phyloP scores from a whole-genome alignment of 768 basidiomycete genomes.

The Podaxis rugospora region DNA sequence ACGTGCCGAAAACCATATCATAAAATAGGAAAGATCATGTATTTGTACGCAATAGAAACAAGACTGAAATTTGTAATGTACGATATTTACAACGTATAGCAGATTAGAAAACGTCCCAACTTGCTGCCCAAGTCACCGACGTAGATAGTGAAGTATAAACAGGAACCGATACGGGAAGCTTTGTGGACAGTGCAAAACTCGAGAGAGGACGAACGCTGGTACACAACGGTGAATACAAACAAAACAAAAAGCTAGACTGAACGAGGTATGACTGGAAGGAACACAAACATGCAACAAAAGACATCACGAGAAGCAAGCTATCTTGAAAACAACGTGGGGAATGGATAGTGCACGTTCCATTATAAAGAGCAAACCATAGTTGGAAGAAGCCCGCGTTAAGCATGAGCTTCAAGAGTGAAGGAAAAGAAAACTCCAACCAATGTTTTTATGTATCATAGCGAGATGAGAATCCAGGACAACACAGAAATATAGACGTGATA shows the following conservation, averaged over 20 bases:
- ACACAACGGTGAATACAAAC: slow-evolving; percentile 11
- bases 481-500: slow-evolving; percentile 18
- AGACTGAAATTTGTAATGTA: neutral
- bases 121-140: slow-evolving; percentile 5
- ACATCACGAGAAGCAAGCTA: slow-evolving; percentile 8
- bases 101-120: slow-evolving; percentile 8
- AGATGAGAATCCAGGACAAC: slow-evolving; percentile 26
- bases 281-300: slow-evolving; percentile 5
- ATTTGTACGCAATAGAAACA: neutral
- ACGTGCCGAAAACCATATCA: too few relatives aligned
- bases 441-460: slow-evolving; percentile 26
- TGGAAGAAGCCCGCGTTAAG: slow-evolving; percentile 8
- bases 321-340: slow-evolving; percentile 5
- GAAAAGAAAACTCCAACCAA: slow-evolving; percentile 19
- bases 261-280: slow-evolving; percentile 11
- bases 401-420: slow-evolving; percentile 6
- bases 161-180: neutral
- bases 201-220: neutral
- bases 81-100: neutral
- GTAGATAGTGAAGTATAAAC: slow-evolving; percentile 3
- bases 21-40: too few relatives aligned
- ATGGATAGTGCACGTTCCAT: neutral
- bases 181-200: slow-evolving; percentile 1
- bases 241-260: slow-evolving; percentile 19
- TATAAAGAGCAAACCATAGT: slow-evolving; percentile 11